Evolutionary conservation across 805 yeast genomes (phyloP), one percentile per base, ranked within the genome.

Genomic region (Tetrapisispora phaffii): DNA sequence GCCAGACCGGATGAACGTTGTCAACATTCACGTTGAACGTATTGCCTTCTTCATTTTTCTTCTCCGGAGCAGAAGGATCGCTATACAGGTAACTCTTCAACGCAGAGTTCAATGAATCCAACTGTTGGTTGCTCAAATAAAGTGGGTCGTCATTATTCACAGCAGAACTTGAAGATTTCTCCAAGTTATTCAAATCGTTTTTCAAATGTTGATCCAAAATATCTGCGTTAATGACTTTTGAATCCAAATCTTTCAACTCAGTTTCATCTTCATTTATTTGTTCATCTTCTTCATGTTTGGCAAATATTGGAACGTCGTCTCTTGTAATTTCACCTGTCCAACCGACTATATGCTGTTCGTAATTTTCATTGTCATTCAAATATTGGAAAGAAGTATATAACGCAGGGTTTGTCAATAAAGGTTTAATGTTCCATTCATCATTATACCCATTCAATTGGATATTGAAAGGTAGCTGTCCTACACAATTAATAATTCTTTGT

Each of bases 321-420:
- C 57, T 50, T 4, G 50, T 50, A 49, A 93, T 70, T 63, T 88
- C 97, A 39, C 98, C 98, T 0, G 97, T 85, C 98, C 98, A 93
- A 1, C 87, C 97, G 42, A 93, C 79, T 42, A 86, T 67, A 52
- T 87, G 85, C 39, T 89, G 81, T 50, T 88, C 95, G 93, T 96
- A 90, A 0, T 89, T 75, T 39, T 79, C 77, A 46, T 75, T 75
- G 42, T 70, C 72, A 29, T 56, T 51, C 43, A 88, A 66, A 57
- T 76, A 80, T 48, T 75, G 72, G 48, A 85, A 75, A 16, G 94
- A 79, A 3, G 95, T 80, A 56, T 83, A 81, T 32, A 90, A 67
- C 0, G 97, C 94, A 9, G 93, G 79, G 55, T 85, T 85, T 2
- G 97, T 97, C 8, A 93, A 72, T 12, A 80, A 68, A 34, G 80